These are phyloP conservation scores for Quercus lobata DNA, from an alignment of 331 rosid genomes.

Conservation along the genomic window DNA sequence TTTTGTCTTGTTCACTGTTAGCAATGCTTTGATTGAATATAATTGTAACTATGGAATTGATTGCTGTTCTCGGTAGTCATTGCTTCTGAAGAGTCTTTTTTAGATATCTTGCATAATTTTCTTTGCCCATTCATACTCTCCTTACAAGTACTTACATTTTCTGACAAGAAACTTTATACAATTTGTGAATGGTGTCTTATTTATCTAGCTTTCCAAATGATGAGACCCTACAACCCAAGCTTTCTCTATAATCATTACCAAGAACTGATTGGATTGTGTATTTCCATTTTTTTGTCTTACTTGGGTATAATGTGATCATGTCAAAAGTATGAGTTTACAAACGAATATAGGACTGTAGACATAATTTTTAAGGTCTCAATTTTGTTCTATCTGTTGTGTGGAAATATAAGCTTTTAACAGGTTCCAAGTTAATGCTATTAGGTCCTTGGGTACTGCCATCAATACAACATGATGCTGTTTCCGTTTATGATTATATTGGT, in stretches of 20 bases:
- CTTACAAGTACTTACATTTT: neutral
- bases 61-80: neutral
- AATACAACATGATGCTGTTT: slow-evolving; percentile 72
- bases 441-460: slow-evolving; percentile 68
- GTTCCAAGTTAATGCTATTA: slow-evolving; percentile 72
- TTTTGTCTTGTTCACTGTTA: neutral
- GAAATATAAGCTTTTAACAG: slow-evolving; percentile 52
- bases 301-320: neutral
- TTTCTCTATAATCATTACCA: neutral
- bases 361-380: slow-evolving; percentile 6
- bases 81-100: neutral
- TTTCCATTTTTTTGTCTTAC: neutral
- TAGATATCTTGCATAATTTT: neutral
- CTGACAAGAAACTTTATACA: neutral
- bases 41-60: neutral
- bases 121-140: neutral
- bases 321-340: neutral
- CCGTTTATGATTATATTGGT: slow-evolving; percentile 54
- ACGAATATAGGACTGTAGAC: neutral
- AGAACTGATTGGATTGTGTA: neutral
- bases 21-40: neutral
- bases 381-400: slow-evolving; percentile 29
- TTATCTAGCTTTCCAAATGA: too few relatives aligned
- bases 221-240: neutral
- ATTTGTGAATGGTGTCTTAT: neutral